Evolutionary conservation across 2,329 filamentous ascomycete genomes (phyloP).

Genomic region (Coleophoma eucalyptorum): DNA sequence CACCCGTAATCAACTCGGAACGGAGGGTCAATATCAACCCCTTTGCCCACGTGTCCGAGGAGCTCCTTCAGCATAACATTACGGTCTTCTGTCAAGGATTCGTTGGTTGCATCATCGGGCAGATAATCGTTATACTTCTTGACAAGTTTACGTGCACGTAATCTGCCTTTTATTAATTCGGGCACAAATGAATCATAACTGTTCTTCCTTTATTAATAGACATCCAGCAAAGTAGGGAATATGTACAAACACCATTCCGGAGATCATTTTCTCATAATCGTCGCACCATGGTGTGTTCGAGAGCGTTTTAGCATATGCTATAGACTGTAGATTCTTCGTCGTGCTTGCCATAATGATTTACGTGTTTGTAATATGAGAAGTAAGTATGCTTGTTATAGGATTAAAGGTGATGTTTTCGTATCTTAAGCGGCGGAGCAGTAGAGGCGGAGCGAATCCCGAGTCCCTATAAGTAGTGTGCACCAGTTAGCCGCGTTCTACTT

Average conservation of each 20-base stretch:
- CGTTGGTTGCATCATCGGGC: conserved; percentile 40
- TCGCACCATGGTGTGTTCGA: conserved; percentile 32
- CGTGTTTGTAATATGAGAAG: not conserved
- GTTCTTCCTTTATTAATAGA: not conserved
- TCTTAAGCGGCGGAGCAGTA: not conserved
- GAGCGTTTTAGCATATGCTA: conserved; percentile 36
- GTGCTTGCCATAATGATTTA: not conserved
- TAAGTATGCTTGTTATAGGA: not conserved
- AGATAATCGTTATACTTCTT: conserved; percentile 57
- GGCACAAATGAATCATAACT: conserved; percentile 48
- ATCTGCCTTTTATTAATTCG: conserved; percentile 45
- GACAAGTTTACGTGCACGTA: conserved; percentile 49
- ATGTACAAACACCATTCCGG: conserved; percentile 43
- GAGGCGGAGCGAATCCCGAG: no score
- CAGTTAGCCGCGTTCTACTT: no score
- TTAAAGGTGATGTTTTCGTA: not conserved
- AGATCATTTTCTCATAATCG: conserved; percentile 1
- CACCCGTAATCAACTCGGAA: conserved; percentile 62
- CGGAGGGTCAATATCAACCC: conserved; percentile 56
- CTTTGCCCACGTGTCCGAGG: conserved; percentile 45
- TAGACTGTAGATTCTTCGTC: not conserved
- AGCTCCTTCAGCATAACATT: conserved; percentile 44
- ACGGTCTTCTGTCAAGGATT: conserved; percentile 34
- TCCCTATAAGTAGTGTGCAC: no score
- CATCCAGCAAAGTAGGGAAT: not conserved